phyloP scores from a whole-genome alignment of 2,329 filamentous ascomycete genomes.

The Trichoderma sp. region DNA sequence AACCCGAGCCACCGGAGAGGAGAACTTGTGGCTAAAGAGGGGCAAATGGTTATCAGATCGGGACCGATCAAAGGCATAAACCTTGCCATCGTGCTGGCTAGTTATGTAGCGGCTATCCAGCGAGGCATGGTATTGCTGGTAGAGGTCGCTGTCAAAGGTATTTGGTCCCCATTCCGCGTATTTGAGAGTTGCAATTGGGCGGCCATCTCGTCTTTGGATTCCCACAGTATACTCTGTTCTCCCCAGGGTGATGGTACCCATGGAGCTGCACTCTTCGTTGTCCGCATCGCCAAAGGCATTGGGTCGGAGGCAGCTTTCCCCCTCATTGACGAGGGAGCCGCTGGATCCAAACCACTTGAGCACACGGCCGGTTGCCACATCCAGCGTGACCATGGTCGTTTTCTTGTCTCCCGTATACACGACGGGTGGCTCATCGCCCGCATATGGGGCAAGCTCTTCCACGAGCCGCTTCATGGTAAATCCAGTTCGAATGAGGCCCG shows the following conservation, averaged over 20 bases:
- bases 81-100: conserved; percentile 79
- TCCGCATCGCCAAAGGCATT: conserved; percentile 68
- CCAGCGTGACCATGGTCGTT: conserved; percentile 85
- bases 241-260: conserved; percentile 80
- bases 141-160: conserved; percentile 84
- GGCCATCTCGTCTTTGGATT: conserved; percentile 75
- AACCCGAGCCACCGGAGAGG: conserved; percentile 80
- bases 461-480: conserved; percentile 85
- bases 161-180: conserved; percentile 97
- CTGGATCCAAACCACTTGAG: conserved; percentile 81
- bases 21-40: conserved; percentile 70
- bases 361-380: conserved; percentile 81
- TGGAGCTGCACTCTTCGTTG: conserved; percentile 76
- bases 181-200: conserved; percentile 82
- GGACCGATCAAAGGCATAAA: conserved; percentile 78
- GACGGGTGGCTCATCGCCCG: conserved; percentile 73
- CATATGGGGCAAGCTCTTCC: conserved; percentile 79
- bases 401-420: conserved; percentile 92
- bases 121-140: conserved; percentile 76
- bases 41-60: conserved; percentile 54
- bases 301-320: conserved; percentile 74
- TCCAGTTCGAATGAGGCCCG: conserved; percentile 66
- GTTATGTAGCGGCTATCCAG: conserved; percentile 90
- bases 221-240: conserved; percentile 87
- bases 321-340: conserved; percentile 68